phyloP scores from a whole-genome alignment of 805 yeast genomes.

The Starmera amethionina region DNA sequence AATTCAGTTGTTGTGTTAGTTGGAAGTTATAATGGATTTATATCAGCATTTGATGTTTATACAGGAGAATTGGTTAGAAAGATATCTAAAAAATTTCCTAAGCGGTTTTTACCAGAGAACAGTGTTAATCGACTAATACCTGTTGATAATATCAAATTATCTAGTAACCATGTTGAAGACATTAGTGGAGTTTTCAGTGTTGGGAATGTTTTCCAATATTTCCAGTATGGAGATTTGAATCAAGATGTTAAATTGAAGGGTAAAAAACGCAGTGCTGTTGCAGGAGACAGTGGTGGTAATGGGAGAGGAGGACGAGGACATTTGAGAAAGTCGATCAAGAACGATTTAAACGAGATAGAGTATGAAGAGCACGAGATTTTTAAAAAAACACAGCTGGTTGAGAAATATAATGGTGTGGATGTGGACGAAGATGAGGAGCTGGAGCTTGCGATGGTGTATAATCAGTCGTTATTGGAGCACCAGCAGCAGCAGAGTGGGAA shows the following conservation, averaged over 20 bases:
- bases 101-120: slow-evolving; percentile 5
- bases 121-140: slow-evolving; percentile 8
- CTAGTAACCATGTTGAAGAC: slow-evolving; percentile 3
- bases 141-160: slow-evolving; percentile 7
- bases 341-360: slow-evolving; percentile 14
- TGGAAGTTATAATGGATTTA: slow-evolving; percentile 16
- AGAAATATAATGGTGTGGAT: slow-evolving; percentile 15
- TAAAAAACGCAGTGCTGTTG: slow-evolving; percentile 6
- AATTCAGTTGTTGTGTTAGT: slow-evolving; percentile 14
- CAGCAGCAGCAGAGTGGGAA: slow-evolving; percentile 2
- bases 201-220: slow-evolving; percentile 13
- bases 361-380: slow-evolving; percentile 7
- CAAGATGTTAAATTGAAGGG: neutral
- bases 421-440: slow-evolving; percentile 12
- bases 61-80: slow-evolving; percentile 10
- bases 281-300: slow-evolving; percentile 10
- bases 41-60: slow-evolving; percentile 13
- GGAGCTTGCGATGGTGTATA: slow-evolving; percentile 18
- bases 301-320: slow-evolving; percentile 1
- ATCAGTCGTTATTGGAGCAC: slow-evolving; percentile 9
- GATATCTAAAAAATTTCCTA: slow-evolving; percentile 12
- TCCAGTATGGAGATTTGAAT: slow-evolving; percentile 12
- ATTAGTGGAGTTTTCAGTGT: slow-evolving; percentile 10
- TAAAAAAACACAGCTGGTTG: slow-evolving; percentile 7
- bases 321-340: slow-evolving; percentile 9